A percentile compares a stretch with the other conserved stretches of the same genome.
These are phyloP conservation scores for Immersiporthe knoxdaviesiana DNA, from an alignment of 2,329 filamentous ascomycete genomes.

Conservation along the genomic window DNA sequence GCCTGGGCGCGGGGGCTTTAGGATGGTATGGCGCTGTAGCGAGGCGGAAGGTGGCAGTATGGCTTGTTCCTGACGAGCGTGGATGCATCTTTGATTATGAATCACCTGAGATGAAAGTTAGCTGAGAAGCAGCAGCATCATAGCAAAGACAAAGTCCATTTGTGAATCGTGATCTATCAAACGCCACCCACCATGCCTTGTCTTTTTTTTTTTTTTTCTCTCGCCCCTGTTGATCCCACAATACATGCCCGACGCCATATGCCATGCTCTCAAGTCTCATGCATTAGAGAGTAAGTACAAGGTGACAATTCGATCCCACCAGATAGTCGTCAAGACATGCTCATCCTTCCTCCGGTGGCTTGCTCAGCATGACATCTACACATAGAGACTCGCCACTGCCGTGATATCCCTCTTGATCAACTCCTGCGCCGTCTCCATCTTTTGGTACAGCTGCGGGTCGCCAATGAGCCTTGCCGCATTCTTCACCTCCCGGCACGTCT, in stretches of 20 bases:
- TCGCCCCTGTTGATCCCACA: neutral
- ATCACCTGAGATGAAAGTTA: neutral
- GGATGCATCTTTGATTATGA: neutral
- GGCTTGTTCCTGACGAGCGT: neutral
- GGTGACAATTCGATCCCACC: neutral
- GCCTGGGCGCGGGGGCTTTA: neutral
- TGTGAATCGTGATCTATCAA: conserved; percentile 13
- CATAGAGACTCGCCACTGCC: conserved; percentile 84
- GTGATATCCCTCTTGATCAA: conserved; percentile 97
- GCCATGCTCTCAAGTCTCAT: neutral
- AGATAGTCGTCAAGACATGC: neutral
- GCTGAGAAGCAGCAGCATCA: neutral
- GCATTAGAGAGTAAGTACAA: neutral
- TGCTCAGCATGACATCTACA: conserved; percentile 53
- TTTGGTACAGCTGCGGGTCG: conserved; percentile 87
- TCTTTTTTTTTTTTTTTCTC: no score
- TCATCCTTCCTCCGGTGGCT: neutral
- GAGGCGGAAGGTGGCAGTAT: neutral
- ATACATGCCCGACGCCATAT: neutral
- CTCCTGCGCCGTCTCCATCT: conserved; percentile 98
- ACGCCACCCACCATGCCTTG: neutral
- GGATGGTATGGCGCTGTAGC: neutral
- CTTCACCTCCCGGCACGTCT: conserved; percentile 96
- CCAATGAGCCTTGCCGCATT: conserved; percentile 95
- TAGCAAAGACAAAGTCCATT: neutral